These are phyloP conservation scores for Claviceps paspali DNA, from an alignment of 2,329 filamentous ascomycete species.

Conservation along the genomic window DNA sequence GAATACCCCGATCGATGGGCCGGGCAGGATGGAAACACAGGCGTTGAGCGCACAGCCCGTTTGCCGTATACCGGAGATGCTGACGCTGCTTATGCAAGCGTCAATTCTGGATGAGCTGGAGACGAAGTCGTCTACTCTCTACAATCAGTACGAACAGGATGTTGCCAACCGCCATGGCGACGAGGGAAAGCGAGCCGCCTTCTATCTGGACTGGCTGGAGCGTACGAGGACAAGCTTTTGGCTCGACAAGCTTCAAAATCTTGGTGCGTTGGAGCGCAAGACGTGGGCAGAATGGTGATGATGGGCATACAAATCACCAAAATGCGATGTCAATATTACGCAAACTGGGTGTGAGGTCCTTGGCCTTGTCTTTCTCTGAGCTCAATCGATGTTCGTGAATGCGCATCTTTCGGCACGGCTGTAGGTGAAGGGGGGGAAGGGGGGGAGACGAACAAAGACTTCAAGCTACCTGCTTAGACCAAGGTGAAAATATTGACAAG, in stretches of 20 bases:
- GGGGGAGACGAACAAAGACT: too few relatives aligned
- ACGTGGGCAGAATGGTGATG: neutral
- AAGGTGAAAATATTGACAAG: too few relatives aligned
- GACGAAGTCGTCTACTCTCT: slow-evolving; percentile 11
- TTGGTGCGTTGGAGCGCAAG: neutral
- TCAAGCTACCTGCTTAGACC: too few relatives aligned
- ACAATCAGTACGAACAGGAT: slow-evolving; percentile 21
- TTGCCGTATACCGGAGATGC: neutral
- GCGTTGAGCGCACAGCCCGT: neutral
- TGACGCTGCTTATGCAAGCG: slow-evolving; percentile 14
- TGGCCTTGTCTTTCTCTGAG: too few relatives aligned
- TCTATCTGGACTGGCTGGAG: slow-evolving; percentile 17
- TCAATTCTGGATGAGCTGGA: slow-evolving; percentile 13
- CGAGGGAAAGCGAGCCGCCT: slow-evolving; percentile 11
- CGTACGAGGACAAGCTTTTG: slow-evolving; percentile 16
- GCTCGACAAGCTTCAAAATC: slow-evolving; percentile 10
- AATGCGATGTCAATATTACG: too few relatives aligned
- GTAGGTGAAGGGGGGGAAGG: too few relatives aligned
- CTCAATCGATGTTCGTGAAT: too few relatives aligned
- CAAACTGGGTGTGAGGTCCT: too few relatives aligned
- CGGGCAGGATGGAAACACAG: neutral
- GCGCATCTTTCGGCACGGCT: too few relatives aligned
- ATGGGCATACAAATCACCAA: neutral
- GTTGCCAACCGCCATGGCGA: slow-evolving; percentile 11
- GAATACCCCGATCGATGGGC: neutral